Base-by-base conservation (phyloP, 768 basidiomycete species). In the Baorangia bicolor region DNA sequence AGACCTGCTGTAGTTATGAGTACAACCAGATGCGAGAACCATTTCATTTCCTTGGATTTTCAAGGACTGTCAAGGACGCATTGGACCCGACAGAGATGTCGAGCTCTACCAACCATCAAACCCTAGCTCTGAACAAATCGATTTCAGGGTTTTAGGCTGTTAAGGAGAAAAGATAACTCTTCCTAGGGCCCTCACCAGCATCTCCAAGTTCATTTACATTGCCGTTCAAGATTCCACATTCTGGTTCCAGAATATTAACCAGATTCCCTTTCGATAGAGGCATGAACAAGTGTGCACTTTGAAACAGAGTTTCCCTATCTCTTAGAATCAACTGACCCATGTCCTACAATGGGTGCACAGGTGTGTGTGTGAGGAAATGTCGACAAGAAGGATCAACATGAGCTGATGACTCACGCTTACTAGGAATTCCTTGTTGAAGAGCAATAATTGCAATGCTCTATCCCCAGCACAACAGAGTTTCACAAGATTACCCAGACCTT, bases 361-460 rank as follows among this genome's bases (percentile, higher is more conserved):
- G 50, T 46, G 53, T 51, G 21, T 41, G 21, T 25, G 18, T n/a
- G n/a, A n/a, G n/a, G 18, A 33, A 12, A 9, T n/a, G n/a, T n/a
- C n/a, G n/a, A n/a, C n/a, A n/a, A n/a, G n/a, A n/a, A n/a, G n/a
- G n/a, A 86, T 88, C 86, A 85, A 87, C 83, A 84, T 81, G 79
- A 86, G 87, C 84, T 88, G 85, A 87, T 88, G 85, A 88, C 85
- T 86, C 81, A 80, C 82, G 82, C 81, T 86, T 88, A 87, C 86
- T 86, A 87, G 85, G 85, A 80, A 88, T 88, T 87, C 87, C 85
- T 87, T 82, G 84, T 88, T 89, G 85, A 89, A 87, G 87, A 87
- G 85, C 86, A 84, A 88, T 87, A 89, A 86, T 88, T 87, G 84
- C 86, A 88, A 86, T 87, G 84, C 85, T 87, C 86, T 86, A 87